Percentiles rank a stretch among this genome's conserved stretches.
Conservation (phyloP, 345 rosid species). For the Pistacia vera region DNA sequence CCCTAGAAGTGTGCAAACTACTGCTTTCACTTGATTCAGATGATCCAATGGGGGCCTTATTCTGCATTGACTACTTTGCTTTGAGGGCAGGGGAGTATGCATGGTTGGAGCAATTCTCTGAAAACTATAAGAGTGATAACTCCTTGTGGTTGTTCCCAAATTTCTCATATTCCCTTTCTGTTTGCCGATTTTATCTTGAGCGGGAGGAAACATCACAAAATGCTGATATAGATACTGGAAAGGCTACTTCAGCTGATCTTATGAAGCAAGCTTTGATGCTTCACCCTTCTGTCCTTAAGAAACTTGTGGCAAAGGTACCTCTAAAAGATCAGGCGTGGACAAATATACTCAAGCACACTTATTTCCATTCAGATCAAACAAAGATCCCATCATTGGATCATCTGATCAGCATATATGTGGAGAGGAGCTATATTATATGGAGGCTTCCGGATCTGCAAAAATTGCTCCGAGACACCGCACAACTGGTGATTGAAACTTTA, state of each 20-base stretch:
- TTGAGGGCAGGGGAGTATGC: conserved; percentile 82
- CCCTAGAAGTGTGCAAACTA: conserved; percentile 85
- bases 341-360: conserved; percentile 58
- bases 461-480: conserved; percentile 59
- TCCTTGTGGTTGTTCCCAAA: conserved; percentile 91
- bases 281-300: conserved; percentile 75
- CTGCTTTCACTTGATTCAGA: conserved; percentile 77
- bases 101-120: conserved; percentile 81
- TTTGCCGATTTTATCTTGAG: conserved; percentile 72
- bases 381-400: conserved; percentile 78
- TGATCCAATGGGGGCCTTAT: conserved; percentile 87
- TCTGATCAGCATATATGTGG: conserved; percentile 72
- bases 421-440: conserved; percentile 81
- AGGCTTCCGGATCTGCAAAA: conserved; percentile 90
- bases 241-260: conserved; percentile 64
- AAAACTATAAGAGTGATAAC: conserved; percentile 65
- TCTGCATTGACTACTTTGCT: conserved; percentile 88
- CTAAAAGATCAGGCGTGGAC: conserved; percentile 78
- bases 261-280: conserved; percentile 92
- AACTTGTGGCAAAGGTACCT: conserved; percentile 77
- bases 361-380: conserved; percentile 63
- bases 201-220: conserved; percentile 45
- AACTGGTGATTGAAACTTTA: conserved; percentile 52
- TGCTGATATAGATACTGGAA: conserved; percentile 28
- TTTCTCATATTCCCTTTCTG: conserved; percentile 86